Base-by-base conservation (phyloP, 306 rosid genomes). In the Acacia crassicarpa region DNA sequence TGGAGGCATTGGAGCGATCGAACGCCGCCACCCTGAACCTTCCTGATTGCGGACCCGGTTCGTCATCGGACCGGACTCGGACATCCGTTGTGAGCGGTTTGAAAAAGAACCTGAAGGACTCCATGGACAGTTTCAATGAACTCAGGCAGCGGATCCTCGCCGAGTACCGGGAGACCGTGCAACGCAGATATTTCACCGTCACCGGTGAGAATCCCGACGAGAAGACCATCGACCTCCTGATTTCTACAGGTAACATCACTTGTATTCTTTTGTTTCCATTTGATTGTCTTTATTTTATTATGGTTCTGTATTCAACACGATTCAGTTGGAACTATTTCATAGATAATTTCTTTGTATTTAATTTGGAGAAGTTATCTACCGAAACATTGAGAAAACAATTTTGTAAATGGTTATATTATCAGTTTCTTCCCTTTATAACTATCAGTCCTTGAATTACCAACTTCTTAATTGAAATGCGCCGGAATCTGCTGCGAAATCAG, bases 201-300 rank as follows among this genome's bases (percentile, higher is more conserved):
- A 89, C 95, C 48, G 95, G 95, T 2, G 91, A 91, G 84, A 89
- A 88, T 83, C 95, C 95, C 40, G 93, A 91, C 44, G 95, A 89
- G 74, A 91, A 88, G n/a, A 91, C 93, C 32, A 20, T 91, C 43
- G 93, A 91, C 74, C 81, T 86, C 3, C 80, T 91, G 65, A 91
- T 91, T 49, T 91, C 93, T 74, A 89, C 93, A 6, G 95, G 95
- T 91, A 32, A 59, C 62, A 25, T 69, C 6, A 1, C 9, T n/a
- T 56, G 66, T 30, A 33, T 2, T 23, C 19, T 10, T 5, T 6
- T 20, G 10, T 15, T 22, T 9, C 22, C 11, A 4, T 68, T 9
- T 17, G 19, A 7, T 19, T 54, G 61, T 54, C 11, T 19, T 54
- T n/a, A n/a, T n/a, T n/a, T 20, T 8, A 20, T 8, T 54, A 20